Evolutionary conservation across 352 stramenopile genomes (phyloP).

Genomic region (Phytophthora vignae): DNA sequence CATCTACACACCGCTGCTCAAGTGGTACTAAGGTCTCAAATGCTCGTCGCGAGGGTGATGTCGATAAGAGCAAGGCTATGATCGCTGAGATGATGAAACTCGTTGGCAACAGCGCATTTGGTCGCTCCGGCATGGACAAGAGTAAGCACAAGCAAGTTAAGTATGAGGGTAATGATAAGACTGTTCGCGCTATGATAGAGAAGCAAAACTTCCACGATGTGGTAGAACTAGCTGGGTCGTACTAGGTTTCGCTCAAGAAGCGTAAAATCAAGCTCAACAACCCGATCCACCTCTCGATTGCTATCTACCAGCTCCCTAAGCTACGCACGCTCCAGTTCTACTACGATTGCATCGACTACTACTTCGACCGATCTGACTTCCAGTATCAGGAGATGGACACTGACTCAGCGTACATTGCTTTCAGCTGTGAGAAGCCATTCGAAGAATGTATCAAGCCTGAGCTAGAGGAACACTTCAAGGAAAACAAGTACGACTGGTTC

Average conservation of each 20-base stretch:
- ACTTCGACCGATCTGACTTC: too few species aligned
- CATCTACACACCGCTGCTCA: constrained; percentile 45
- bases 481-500: too few species aligned
- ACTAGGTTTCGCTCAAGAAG: constrained; percentile 16
- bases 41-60: constrained; percentile 33
- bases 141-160: constrained; percentile 26
- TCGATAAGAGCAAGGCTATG: constrained; percentile 26
- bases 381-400: too few species aligned
- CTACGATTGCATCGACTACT: too few species aligned
- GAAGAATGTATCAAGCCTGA: too few species aligned
- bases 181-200: constrained; percentile 8
- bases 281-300: constrained; percentile 1
- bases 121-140: constrained; percentile 26
- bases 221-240: constrained; percentile 17
- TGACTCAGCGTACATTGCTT: too few species aligned
- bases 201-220: constrained; percentile 14
- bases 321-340: too few species aligned
- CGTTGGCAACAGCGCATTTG: constrained; percentile 22
- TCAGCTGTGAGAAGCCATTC: too few species aligned
- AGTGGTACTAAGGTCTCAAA: constrained; percentile 47
- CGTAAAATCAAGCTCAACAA: neutral
- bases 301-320: too few species aligned
- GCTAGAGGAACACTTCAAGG: too few species aligned
- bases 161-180: constrained; percentile 15
- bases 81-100: constrained; percentile 34